These are phyloP conservation scores for Isabelozyma pseudorhagii DNA, from an alignment of 805 yeast species.

Conservation along the genomic window DNA sequence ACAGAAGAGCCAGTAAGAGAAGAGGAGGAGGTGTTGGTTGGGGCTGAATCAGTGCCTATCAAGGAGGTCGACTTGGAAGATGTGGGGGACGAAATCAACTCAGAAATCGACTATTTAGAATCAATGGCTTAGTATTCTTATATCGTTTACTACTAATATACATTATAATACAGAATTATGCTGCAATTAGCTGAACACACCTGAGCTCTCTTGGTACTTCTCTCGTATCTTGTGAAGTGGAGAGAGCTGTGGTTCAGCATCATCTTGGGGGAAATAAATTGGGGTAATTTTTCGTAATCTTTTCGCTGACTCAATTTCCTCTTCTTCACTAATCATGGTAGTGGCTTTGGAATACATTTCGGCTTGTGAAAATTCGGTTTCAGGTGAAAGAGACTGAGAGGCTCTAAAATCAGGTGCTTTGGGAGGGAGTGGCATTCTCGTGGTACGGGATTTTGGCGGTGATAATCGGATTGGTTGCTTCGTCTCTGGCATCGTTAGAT, in stretches of 20 bases:
- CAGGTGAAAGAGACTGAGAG: not conserved
- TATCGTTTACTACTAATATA: not conserved
- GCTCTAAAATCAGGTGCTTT: conserved; percentile 17
- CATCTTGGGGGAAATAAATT: conserved; percentile 31
- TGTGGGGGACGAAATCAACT: conserved; percentile 16
- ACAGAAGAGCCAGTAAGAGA: not conserved
- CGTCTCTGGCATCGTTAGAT: not conserved
- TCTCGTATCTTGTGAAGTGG: conserved; percentile 28
- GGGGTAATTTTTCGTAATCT: conserved; percentile 32
- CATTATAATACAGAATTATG: not conserved
- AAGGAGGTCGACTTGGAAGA: conserved; percentile 12
- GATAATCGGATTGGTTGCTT: conserved; percentile 1
- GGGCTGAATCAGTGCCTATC: conserved; percentile 5
- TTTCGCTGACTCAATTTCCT: conserved; percentile 31
- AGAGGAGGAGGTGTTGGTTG: conserved; percentile 3
- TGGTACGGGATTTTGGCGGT: conserved; percentile 7
- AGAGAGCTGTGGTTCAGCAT: conserved; percentile 24
- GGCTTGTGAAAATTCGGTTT: not conserved
- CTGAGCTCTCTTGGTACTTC: conserved; percentile 5
- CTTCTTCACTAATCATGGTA: conserved; percentile 7
- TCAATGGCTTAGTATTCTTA: not conserved
- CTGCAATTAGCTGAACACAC: not conserved
- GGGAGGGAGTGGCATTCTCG: conserved; percentile 13
- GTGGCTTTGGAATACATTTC: not conserved
- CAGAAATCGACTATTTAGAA: conserved; percentile 19